Percentiles rank a stretch among this genome's conserved stretches.
Conservation (phyloP, 805 yeast genomes). For the Wickerhamiella brachini region DNA sequence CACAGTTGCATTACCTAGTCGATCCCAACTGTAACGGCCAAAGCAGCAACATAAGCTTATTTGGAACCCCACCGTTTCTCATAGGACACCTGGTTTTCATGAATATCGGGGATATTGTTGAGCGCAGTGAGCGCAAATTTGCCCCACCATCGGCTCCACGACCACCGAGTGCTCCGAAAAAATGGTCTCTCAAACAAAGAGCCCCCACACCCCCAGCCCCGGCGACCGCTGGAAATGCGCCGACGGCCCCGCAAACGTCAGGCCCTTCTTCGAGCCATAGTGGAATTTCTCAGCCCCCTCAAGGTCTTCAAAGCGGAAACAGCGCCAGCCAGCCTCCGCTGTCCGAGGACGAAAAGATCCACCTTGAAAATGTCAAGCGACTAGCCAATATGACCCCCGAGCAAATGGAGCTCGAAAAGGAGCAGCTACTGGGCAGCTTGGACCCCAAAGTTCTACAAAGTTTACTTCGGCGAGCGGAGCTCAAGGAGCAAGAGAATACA, state of each 20-base stretch:
- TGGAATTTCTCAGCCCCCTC: no score
- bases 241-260: not conserved
- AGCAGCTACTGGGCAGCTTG: conserved; percentile 50
- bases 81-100: not conserved
- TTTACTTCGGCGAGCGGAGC: conserved; percentile 30
- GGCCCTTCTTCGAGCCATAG: not conserved
- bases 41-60: no score
- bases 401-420: conserved; percentile 49
- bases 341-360: conserved; percentile 61
- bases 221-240: not conserved
- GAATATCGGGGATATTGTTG: conserved; percentile 16
- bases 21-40: no score
- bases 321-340: conserved; percentile 13
- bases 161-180: conserved; percentile 8
- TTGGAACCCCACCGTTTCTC: not conserved
- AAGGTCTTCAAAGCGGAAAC: no score
- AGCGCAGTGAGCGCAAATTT: conserved; percentile 9
- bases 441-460: conserved; percentile 52
- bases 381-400: conserved; percentile 49
- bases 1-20: no score
- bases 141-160: conserved; percentile 7
- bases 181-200: conserved; percentile 1
- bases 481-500: conserved; percentile 25
- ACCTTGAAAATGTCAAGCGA: conserved; percentile 54
- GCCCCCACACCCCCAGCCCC: conserved; percentile 1